phyloP scores from a whole-genome alignment of 1,284 basidiomycete species.

The Trametes versicolor region DNA sequence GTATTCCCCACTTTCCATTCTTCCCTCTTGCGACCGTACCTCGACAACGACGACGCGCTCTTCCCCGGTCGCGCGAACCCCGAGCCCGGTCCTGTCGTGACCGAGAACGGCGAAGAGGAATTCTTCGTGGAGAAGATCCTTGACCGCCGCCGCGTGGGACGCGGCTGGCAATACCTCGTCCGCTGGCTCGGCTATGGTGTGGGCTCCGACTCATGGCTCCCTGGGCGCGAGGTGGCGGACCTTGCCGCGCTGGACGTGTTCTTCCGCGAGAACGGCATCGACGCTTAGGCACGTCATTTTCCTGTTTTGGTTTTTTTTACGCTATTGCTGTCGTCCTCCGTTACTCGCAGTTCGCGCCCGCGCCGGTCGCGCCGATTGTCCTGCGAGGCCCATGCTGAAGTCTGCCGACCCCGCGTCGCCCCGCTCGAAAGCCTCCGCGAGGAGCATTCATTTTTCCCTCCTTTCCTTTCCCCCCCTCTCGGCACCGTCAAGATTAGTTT shows the following conservation, averaged over 20 bases:
- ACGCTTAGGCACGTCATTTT: background rate
- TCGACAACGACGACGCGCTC: background rate
- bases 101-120: background rate
- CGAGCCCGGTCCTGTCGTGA: background rate
- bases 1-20: background rate
- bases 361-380: too few relatives aligned
- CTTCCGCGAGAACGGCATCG: background rate
- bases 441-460: too few relatives aligned
- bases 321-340: too few relatives aligned
- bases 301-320: too few relatives aligned
- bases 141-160: background rate
- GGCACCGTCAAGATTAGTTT: too few relatives aligned
- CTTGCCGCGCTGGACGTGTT: background rate
- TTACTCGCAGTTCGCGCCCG: too few relatives aligned
- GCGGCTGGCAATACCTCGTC: background rate
- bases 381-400: too few relatives aligned
- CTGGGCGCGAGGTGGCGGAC: background rate
- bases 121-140: background rate
- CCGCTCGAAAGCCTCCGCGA: too few relatives aligned
- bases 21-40: background rate
- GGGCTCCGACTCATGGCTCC: background rate
- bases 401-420: too few relatives aligned
- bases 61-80: background rate
- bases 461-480: background rate
- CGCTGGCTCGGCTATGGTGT: background rate